Evolutionary conservation across 306 rosid genomes (phyloP), one percentile per base, ranked within the genome.

Genomic region (Psophocarpus tetragonolobus): DNA sequence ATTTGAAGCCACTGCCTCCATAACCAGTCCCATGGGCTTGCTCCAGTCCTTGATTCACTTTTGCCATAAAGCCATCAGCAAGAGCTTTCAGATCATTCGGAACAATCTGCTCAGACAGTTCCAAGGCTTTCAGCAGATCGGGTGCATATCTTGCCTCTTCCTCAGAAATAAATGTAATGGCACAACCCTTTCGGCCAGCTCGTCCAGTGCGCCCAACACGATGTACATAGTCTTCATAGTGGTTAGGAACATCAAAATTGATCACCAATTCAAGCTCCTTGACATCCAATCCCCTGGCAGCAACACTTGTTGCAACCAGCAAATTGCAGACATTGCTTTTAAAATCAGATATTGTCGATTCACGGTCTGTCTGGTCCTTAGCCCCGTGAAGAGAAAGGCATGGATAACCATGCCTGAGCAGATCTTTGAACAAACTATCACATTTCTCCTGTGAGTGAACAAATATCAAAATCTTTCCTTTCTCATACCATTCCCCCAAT

Each of bases 121-220:
- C 94, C 92, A 94, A 81, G 35, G 98, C 97, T 81, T 91, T 94
- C 48, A 89, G 84, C 76, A 94, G 87, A 87, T 91, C 97, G 13
- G 97, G 98, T 35, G 97, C 90, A 87, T 91, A 91, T 85, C 94
- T 87, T 42, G 94, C 89, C 71, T 91, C 98, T 21, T 91, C 98
- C 81, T 90, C 97, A 2, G 96, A 86, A 65, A 94, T 85, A 87
- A 94, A 94, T 13, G 98, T 94, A 69, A 94, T 94, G 39, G 97
- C 93, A 64, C 93, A 94, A 33, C 97, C 98, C 81, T 94, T 91
- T 58, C 94, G 91, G 6, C 97, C 98, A 79, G 98, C 98, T 27
- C 97, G 92, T 20, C 98, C 98, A 12, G 98, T 94, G 47, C 97
- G 96, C 41, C 97, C 97, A 75, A 94, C 98, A 10, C 98, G 97